phyloP scores from a whole-genome alignment of 2,329 filamentous ascomycete genomes.

The Aspergillus uvarum region DNA sequence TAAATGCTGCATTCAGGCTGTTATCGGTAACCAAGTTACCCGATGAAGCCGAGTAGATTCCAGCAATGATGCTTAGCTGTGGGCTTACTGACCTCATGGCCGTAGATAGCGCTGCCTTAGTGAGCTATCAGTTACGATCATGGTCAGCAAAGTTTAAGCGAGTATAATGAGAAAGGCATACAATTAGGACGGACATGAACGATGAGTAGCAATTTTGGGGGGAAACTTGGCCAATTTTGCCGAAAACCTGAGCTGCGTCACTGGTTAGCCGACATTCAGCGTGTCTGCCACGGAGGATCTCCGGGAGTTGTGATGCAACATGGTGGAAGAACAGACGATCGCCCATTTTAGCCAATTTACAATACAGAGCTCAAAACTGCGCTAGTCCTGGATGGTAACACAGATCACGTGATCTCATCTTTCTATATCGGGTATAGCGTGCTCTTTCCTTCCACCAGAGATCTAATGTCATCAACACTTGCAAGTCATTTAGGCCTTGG shows the following conservation, averaged over 20 bases:
- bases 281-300: constrained; percentile 5
- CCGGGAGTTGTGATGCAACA: not conserved
- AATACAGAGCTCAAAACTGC: not conserved
- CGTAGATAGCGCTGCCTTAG: not conserved
- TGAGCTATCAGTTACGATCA: not conserved
- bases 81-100: not conserved
- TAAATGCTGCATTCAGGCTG: constrained; percentile 13
- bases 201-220: not conserved
- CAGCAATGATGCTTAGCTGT: not conserved
- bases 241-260: not conserved
- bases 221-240: not conserved
- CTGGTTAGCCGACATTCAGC: not conserved
- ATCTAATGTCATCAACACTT: not conserved
- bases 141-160: not conserved
- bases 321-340: not conserved
- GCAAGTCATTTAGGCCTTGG: not conserved
- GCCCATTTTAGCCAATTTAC: not conserved
- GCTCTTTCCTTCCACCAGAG: not conserved
- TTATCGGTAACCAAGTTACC: not conserved
- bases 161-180: not conserved
- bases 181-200: not conserved
- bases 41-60: not conserved
- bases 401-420: not conserved
- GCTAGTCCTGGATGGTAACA: not conserved
- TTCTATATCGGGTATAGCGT: not conserved